These are phyloP conservation scores for Clitopilus hobsonii DNA, from an alignment of 768 basidiomycete species.

Conservation along the genomic window DNA sequence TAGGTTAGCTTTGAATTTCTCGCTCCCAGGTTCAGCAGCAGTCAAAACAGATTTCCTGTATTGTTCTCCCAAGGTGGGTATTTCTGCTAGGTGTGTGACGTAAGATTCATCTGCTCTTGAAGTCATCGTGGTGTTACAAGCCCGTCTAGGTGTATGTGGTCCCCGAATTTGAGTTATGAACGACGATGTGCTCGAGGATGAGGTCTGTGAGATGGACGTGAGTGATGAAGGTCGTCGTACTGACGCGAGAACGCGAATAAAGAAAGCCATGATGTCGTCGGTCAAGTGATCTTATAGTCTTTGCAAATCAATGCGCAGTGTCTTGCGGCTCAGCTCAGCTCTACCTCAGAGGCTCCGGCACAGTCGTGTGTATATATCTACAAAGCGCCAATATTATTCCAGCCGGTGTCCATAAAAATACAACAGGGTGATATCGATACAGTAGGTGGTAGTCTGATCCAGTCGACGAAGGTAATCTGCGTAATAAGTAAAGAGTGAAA, in stretches of 20 bases:
- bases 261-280: not conserved
- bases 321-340: no score
- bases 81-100: conserved; percentile 20
- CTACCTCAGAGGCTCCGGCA: not conserved
- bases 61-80: conserved; percentile 52
- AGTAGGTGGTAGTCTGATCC: not conserved
- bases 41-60: conserved; percentile 40
- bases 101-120: not conserved
- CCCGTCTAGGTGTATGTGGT: no score
- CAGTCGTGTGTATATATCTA: not conserved
- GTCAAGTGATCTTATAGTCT: not conserved
- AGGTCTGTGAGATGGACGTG: not conserved
- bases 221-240: not conserved
- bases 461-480: not conserved
- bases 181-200: not conserved
- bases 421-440: not conserved
- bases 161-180: no score
- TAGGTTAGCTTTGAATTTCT: conserved; percentile 31
- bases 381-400: not conserved
- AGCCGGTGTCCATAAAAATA: not conserved
- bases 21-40: conserved; percentile 24
- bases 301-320: not conserved
- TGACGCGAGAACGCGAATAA: not conserved
- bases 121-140: not conserved
- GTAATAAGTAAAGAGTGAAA: not conserved